Conservation (phyloP, 179 eudicot genomes). For the Actinidia arguta region DNA sequence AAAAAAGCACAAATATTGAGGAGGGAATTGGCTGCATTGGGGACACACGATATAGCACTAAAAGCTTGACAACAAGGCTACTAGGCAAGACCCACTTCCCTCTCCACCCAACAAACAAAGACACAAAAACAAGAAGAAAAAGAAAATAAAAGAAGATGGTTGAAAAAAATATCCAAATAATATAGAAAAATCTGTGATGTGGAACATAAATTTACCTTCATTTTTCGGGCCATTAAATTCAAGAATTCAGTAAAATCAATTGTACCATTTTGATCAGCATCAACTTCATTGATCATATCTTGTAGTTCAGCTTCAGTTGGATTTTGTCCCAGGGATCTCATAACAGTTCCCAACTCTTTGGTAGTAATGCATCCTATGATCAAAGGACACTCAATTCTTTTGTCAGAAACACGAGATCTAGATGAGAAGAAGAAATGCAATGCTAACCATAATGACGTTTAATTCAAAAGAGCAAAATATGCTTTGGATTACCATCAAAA, state of each 20-base stretch:
- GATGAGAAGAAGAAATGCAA: too few species aligned
- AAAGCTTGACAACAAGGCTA: background rate
- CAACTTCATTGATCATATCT: constrained; percentile 24
- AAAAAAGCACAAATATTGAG: too few species aligned
- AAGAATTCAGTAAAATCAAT: constrained; percentile 23
- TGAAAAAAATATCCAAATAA: background rate
- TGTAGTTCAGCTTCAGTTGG: constrained; percentile 25
- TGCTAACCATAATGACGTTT: too few species aligned
- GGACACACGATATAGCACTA: background rate
- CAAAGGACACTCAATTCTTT: too few species aligned
- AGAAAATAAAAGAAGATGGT: background rate
- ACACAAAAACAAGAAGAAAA: background rate
- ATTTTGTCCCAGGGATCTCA: constrained; percentile 25
- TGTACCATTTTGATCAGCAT: constrained; percentile 26
- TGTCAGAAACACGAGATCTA: too few species aligned
- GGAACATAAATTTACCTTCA: constrained; percentile 10
- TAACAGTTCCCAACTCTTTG: constrained; percentile 23
- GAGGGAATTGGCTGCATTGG: background rate
- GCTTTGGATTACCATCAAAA: too few species aligned
- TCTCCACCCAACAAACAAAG: too few species aligned
- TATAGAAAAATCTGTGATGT: too few species aligned
- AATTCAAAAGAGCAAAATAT: too few species aligned
- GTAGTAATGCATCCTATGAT: constrained; percentile 21
- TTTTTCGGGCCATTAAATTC: constrained; percentile 23
- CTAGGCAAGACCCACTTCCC: too few species aligned